phyloP scores from a whole-genome alignment of 179 eudicot species.

The Beta lomatogona region DNA sequence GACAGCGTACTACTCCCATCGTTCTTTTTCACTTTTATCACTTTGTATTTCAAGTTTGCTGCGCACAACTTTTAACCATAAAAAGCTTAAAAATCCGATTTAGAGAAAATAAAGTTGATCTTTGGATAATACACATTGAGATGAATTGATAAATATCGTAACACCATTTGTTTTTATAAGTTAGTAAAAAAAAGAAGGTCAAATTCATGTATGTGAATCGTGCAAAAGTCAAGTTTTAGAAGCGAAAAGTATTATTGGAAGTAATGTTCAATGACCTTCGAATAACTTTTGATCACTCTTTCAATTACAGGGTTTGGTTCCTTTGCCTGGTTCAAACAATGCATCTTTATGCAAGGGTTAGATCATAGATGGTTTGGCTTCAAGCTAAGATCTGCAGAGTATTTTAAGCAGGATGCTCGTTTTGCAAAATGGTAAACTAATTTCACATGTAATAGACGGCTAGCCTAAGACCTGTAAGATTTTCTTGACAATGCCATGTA shows the following conservation, averaged over 20 bases:
- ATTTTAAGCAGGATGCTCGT: conserved; percentile 65
- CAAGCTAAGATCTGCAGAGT: conserved; percentile 60
- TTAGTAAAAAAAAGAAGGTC: too few relatives aligned
- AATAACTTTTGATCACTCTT: not conserved
- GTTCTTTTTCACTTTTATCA: too few relatives aligned
- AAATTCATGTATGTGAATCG: too few relatives aligned
- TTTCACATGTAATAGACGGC: not conserved
- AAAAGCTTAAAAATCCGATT: too few relatives aligned
- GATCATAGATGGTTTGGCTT: conserved; percentile 62
- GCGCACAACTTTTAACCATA: too few relatives aligned
- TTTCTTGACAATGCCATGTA: not conserved
- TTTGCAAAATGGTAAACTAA: conserved; percentile 56
- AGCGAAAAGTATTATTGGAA: too few relatives aligned
- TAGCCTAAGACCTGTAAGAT: not conserved
- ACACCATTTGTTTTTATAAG: too few relatives aligned
- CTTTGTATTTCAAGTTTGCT: too few relatives aligned
- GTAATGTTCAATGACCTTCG: not conserved
- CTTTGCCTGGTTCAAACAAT: conserved; percentile 56
- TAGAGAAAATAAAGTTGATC: too few relatives aligned
- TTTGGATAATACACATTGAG: too few relatives aligned
- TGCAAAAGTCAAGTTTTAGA: too few relatives aligned
- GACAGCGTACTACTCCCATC: not conserved
- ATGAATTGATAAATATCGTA: too few relatives aligned
- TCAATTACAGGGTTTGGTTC: conserved; percentile 48
- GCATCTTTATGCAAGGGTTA: conserved; percentile 69